Evolutionary conservation across 1,284 basidiomycete species (phyloP), one percentile per base, ranked within the genome.

Genomic region (Testicularia cyperi): DNA sequence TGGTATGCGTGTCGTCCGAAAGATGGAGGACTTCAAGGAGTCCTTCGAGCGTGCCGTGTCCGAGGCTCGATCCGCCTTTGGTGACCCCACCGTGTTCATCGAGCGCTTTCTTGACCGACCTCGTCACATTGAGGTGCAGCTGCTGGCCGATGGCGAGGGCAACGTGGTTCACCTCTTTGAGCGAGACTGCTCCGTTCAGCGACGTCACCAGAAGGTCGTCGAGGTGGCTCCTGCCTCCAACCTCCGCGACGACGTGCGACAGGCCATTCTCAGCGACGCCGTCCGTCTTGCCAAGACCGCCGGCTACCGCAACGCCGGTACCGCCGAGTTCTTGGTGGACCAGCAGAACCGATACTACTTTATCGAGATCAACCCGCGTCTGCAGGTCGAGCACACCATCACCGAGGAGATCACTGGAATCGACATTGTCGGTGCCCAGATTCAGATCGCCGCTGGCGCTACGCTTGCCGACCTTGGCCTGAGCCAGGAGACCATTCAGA

Each of bases 351-450:
- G 86, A 27, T 98, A 97, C 81, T 90, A 88, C 80, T 99, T 99
- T 84, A 84, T 99, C 53, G 95, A 99, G 80, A 85, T 99, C 63
- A 99, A 99, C 80, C 95, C 95, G 32, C 94, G 95, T 84, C 86
- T 98, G 23, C 95, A 99, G 81, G 95, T 99, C 75, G 94, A 97
- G 81, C 76, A 77, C 63, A 95, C 95, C 16, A 98, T 95, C 16
- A 99, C 95, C 19, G 95, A 99, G 79, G 98, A 98, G 92, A 95
- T 98, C 30, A 87, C 89, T 14, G 94, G 95, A 16, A 94, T 98
- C 78, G 96, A 97, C 79, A 85, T 99, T 47, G 94, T 95, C 21
- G 92, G 92, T 41, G 90, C 94, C 16, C 95, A 99, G 79, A 85
- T 98, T 39, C 92, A 97, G 78, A 83, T 99, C 62, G 91, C 95